Conservation (phyloP, 345 rosid species). For the Citrus inodora region DNA sequence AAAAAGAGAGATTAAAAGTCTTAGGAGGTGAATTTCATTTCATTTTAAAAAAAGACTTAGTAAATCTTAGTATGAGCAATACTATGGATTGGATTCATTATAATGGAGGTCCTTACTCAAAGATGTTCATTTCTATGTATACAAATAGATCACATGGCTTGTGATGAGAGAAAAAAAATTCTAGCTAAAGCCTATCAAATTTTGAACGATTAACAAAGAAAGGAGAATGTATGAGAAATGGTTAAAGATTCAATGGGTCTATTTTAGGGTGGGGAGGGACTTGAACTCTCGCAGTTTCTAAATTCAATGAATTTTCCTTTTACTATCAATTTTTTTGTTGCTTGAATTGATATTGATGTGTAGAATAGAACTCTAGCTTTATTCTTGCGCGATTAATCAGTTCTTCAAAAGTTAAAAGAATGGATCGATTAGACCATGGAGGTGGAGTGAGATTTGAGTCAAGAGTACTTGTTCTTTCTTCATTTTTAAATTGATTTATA, state of each 20-base stretch:
- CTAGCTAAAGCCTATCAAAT: too few species aligned
- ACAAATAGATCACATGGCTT: not conserved
- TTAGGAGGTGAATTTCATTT: not conserved
- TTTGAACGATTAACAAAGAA: not conserved
- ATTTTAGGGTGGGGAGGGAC: not conserved
- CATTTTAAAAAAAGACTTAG: not conserved
- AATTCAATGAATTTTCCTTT: not conserved
- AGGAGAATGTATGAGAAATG: not conserved
- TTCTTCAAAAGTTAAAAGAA: not conserved
- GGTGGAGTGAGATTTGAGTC: not conserved
- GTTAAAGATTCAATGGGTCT: not conserved
- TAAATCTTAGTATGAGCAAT: not conserved
- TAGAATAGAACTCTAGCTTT: too few species aligned
- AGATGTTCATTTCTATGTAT: not conserved
- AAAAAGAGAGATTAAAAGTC: not conserved
- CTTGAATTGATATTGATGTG: too few species aligned
- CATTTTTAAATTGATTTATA: not conserved
- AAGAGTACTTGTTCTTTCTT: too few species aligned
- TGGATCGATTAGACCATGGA: not conserved
- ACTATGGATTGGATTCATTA: not conserved
- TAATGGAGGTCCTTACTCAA: not conserved
- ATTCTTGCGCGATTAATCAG: too few species aligned
- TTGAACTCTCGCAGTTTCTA: not conserved
- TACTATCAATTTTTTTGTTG: not conserved
- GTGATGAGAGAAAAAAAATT: not conserved